Evolutionary conservation across 192 early-diverging fungal genomes (phyloP).

Genomic region (Spizellomyces punctatus): DNA sequence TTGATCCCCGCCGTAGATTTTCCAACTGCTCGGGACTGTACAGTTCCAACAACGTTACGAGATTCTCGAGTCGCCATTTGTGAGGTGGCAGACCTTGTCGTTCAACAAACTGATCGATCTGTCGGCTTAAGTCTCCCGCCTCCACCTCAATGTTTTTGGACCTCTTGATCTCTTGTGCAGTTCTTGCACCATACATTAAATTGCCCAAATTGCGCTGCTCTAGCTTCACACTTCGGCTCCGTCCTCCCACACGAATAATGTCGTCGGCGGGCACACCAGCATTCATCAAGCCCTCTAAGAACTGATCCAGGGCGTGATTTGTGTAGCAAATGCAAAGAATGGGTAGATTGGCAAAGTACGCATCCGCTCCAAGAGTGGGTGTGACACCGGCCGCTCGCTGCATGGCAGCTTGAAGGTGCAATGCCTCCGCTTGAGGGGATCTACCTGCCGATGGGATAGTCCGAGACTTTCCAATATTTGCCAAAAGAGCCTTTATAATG

Average conservation of each 20-base stretch:
- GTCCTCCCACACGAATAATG: conserved; percentile 53
- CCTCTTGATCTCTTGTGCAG: not conserved
- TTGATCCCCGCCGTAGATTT: not conserved
- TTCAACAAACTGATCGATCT: not conserved
- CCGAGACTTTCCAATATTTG: conserved; percentile 1
- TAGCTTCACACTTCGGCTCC: conserved; percentile 29
- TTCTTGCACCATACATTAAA: conserved; percentile 3
- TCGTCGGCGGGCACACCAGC: conserved; percentile 20
- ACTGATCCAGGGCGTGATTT: conserved; percentile 59
- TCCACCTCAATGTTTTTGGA: conserved; percentile 11
- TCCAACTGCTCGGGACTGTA: conserved; percentile 14
- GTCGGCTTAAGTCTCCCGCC: not conserved
- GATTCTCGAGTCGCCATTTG: conserved; percentile 7
- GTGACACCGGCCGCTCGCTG: conserved; percentile 39
- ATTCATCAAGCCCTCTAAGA: conserved; percentile 57
- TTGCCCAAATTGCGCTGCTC: not conserved
- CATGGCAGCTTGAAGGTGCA: conserved; percentile 23
- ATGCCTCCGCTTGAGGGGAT: conserved; percentile 52
- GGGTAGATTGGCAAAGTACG: conserved; percentile 1
- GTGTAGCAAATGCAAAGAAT: conserved; percentile 25
- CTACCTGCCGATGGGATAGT: conserved; percentile 55
- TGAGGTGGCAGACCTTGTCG: not conserved
- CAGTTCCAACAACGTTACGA: conserved; percentile 11
- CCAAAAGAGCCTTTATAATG: not conserved
- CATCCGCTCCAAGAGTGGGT: conserved; percentile 38